Conservation (phyloP, 2,329 filamentous ascomycete species). For the Colletotrichum simmondsii region DNA sequence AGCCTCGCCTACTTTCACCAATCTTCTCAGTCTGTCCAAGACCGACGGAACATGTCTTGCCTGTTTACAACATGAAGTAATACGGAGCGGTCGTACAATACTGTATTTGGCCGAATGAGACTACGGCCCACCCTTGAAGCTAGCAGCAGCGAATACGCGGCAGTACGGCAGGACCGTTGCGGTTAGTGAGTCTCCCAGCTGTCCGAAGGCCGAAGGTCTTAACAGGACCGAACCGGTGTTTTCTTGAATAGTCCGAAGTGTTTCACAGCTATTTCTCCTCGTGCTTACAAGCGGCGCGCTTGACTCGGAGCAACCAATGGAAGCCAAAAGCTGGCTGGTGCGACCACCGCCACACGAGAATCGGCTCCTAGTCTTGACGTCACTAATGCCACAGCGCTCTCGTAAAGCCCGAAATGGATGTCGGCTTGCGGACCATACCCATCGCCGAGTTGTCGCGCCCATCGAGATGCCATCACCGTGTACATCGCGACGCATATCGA, state of each 20-base stretch:
- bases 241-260: background rate
- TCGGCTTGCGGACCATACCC: constrained; percentile 7
- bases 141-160: background rate
- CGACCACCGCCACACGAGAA: background rate
- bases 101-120: background rate
- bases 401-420: constrained; percentile 18
- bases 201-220: constrained; percentile 1
- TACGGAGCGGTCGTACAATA: background rate
- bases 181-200: background rate
- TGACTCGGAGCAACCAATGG: background rate
- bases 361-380: constrained; percentile 19
- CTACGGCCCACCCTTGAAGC: background rate
- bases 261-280: background rate
- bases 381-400: background rate
- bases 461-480: background rate
- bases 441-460: constrained; percentile 7
- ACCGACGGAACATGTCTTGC: background rate
- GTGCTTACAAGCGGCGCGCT: background rate
- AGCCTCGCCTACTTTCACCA: background rate
- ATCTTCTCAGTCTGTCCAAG: background rate
- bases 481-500: background rate
- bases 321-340: background rate
- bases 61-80: background rate
- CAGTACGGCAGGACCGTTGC: background rate
- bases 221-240: background rate